These are phyloP conservation scores for Toxicodendron radicans DNA, from an alignment of 345 rosid genomes.

Conservation along the genomic window DNA sequence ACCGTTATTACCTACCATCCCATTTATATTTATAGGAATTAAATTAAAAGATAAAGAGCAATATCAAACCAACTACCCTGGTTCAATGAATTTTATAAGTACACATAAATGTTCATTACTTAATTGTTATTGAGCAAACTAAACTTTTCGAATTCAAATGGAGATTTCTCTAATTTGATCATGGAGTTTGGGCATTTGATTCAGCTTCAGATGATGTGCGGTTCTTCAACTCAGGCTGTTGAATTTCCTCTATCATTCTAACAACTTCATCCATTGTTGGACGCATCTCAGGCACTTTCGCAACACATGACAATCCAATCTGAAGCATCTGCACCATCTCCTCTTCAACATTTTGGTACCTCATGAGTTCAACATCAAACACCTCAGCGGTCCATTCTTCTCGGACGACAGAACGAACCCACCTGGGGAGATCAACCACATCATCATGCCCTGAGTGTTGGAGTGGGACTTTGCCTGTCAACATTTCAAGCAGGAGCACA, in stretches of 20 bases:
- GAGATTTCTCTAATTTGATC: slow-evolving; percentile 13
- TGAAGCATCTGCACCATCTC: slow-evolving; percentile 93
- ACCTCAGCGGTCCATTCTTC: slow-evolving; percentile 96
- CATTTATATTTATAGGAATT: neutral
- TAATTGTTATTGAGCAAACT: neutral
- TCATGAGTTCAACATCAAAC: slow-evolving; percentile 76
- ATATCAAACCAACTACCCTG: neutral
- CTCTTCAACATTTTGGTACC: slow-evolving; percentile 59
- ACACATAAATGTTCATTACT: neutral
- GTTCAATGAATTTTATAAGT: neutral
- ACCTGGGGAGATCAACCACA: slow-evolving; percentile 71
- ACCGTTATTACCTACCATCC: neutral
- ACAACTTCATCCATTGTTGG: slow-evolving; percentile 68
- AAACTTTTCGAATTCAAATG: too few species aligned
- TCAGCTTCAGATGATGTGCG: slow-evolving; percentile 59
- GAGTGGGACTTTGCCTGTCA: slow-evolving; percentile 73
- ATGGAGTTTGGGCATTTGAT: slow-evolving; percentile 57
- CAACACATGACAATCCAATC: slow-evolving; percentile 64
- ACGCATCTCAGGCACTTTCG: slow-evolving; percentile 54
- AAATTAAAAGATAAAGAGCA: too few species aligned
- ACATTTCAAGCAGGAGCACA: slow-evolving; percentile 74
- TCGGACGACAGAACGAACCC: slow-evolving; percentile 81
- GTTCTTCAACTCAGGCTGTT: slow-evolving; percentile 46
- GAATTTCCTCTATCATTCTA: slow-evolving; percentile 64
- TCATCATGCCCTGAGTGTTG: slow-evolving; percentile 57